Evolutionary conservation across 202 grass and related monocot genomes (phyloP), one percentile per base, ranked within the genome.

Genomic region (Carex sylvatica): DNA sequence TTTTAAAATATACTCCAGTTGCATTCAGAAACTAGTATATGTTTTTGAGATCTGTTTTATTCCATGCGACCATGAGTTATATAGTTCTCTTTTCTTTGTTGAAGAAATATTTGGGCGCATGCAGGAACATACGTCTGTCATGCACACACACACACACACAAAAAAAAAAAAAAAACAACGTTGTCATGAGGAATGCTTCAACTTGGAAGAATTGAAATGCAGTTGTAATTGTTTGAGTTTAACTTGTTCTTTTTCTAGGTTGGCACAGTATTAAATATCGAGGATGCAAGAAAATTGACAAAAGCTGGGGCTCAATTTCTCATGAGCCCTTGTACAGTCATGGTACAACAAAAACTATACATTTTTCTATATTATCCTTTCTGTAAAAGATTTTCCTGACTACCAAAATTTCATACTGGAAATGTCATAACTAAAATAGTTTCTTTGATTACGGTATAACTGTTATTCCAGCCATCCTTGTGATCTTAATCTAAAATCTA

Each of bases 281-380:
- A 88, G 64, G 92, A 97, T 90, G 92, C 92, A 83, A 94, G 74
- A 83, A 89, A 91, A 88, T 92, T 90, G 3, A 82, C 86, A 59
- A 46, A 52, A 75, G 88, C 87, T 55, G 92, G 94, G 52, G 94
- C 90, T 60, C 91, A 92, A 31, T 97, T 97, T 91, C 87, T 97
- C 44, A 92, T 90, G 94, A 94, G 92, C 85, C 94, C 92, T 88
- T 89, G 90, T 38, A 94, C 90, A 22, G 87, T 92, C 83, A 80
- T 85, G 88, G 94, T 97, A 87, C 58, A 44, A 33, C 46, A 6
- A 46, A 73, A 83, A 35, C 12, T 30, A 54, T 7, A 51, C 70
- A 64, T 51, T 60, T 76, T 22, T 70, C 61, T 30, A 77, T 70
- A 33, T 46, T 61, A 26, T 73, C 5, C 12, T 2, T 78, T 44